These are phyloP conservation scores for Rhizophora apiculata DNA, from an alignment of 345 rosid species.

Conservation along the genomic window DNA sequence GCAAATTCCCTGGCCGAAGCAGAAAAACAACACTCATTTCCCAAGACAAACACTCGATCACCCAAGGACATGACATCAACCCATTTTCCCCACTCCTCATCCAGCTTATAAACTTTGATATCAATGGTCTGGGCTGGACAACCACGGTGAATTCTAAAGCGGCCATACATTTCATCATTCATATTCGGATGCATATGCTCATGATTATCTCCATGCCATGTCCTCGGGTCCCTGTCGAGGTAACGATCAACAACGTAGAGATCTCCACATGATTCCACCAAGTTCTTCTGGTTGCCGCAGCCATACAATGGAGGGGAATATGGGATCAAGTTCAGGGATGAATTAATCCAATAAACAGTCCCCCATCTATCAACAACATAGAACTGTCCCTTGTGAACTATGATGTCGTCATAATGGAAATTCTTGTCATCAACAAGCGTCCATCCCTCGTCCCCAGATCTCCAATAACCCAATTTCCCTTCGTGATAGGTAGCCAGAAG, in stretches of 20 bases:
- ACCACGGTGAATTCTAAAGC: not conserved
- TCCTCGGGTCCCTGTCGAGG: slow-evolving; percentile 12
- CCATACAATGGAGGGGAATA: slow-evolving; percentile 24
- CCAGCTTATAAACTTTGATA: slow-evolving; percentile 22
- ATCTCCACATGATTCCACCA: slow-evolving; percentile 24
- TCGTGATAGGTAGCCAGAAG: slow-evolving; percentile 18
- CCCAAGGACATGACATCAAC: slow-evolving; percentile 17
- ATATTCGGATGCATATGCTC: not conserved
- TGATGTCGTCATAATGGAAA: slow-evolving; percentile 23
- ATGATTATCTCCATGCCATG: not conserved
- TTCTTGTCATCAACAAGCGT: slow-evolving; percentile 14
- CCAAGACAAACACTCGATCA: slow-evolving; percentile 23
- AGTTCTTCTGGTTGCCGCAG: slow-evolving; percentile 19
- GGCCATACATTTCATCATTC: not conserved
- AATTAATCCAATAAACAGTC: slow-evolving; percentile 25
- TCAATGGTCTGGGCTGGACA: slow-evolving; percentile 4
- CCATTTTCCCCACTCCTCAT: slow-evolving; percentile 28
- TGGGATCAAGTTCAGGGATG: slow-evolving; percentile 15
- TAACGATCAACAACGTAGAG: slow-evolving; percentile 29
- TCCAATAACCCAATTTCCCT: slow-evolving; percentile 30
- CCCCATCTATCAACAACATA: slow-evolving; percentile 29
- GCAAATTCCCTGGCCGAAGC: slow-evolving; percentile 4
- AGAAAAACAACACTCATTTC: slow-evolving; percentile 14
- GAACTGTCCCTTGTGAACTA: slow-evolving; percentile 14
- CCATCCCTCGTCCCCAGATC: slow-evolving; percentile 23